Base-by-base conservation (phyloP, 306 rosid species). In the Prunus padus region DNA sequence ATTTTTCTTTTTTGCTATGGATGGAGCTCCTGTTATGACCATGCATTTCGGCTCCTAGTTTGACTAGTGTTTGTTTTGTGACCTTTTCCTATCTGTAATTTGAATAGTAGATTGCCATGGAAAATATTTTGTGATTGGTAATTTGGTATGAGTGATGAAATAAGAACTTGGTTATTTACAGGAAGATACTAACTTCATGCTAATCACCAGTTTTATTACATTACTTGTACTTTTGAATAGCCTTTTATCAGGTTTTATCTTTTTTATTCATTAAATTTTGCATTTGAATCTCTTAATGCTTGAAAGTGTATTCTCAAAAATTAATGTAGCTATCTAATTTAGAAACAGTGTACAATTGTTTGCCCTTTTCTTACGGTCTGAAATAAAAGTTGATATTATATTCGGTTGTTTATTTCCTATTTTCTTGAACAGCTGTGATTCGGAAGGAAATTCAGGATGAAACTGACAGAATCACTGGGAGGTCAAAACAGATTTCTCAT, bases 371-470 rank as follows among this genome's bases (percentile, higher is more conserved):
- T 64, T 40, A 23, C 5, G 22, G n/a, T 55, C 30, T 30, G 50
- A 52, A 71, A 14, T 56, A 22, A 7, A 19, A 66, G 12, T 5
- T 44, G 54, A 62, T 45, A 66, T 50, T 49, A 5, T 19, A 33
- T 81, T 77, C 69, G 54, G 19, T 65, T 79, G 67, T 57, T 33
- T 76, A 46, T 31, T 70, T 60, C 63, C 74, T 16, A 6, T 70
- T 70, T 54, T 76, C 72, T 79, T 81, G 16, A 82, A 76, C 80
- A 93, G 98, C 92, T 66, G 16, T 82, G 82, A 93, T 93, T 80
- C 87, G 93, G 72, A 87, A 86, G 83, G 98, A 93, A 86, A 93
- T 93, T 85, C 87, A 93, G 85, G 91, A 86, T 60, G 98, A 90
- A 84, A 93, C 98, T 14, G 77, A 90, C 85, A 85, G 88, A 73